phyloP scores from a whole-genome alignment of 192 early-diverging fungal genomes.

The Linnemannia exigua region DNA sequence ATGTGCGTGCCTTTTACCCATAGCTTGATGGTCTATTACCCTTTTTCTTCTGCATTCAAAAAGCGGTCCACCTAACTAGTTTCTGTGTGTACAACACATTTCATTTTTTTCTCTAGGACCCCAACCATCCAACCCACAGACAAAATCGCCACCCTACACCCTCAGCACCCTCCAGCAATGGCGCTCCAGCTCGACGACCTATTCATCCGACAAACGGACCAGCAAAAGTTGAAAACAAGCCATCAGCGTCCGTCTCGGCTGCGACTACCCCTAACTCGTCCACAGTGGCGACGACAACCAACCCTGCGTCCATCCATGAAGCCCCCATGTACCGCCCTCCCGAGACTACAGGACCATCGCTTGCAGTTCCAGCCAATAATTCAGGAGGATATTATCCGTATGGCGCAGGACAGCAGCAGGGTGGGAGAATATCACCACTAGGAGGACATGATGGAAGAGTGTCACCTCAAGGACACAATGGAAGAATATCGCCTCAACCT shows the following conservation, averaged over 20 bases:
- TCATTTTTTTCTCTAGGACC: conserved; percentile 18
- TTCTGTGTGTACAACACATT: background rate
- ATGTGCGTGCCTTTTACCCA: conserved; percentile 11
- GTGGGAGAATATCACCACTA: conserved; percentile 11
- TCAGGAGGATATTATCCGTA: conserved; percentile 6
- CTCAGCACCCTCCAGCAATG: conserved; percentile 1
- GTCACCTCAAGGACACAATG: background rate
- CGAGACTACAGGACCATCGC: conserved; percentile 1
- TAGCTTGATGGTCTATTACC: background rate
- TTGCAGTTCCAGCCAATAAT: background rate
- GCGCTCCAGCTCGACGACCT: conserved; percentile 18
- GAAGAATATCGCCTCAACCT: background rate
- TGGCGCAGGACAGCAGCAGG: background rate
- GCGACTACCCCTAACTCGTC: background rate
- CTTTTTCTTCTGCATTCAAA: too few relatives aligned
- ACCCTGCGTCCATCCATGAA: background rate
- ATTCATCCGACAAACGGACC: conserved; percentile 14
- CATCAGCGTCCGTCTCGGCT: background rate
- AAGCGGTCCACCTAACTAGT: background rate
- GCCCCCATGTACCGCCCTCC: conserved; percentile 19
- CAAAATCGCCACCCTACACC: conserved; percentile 13
- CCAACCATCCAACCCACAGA: conserved; percentile 24
- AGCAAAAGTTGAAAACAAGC: background rate
- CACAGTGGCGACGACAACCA: background rate
- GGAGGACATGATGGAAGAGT: conserved; percentile 14